Evolutionary conservation across 2,329 filamentous ascomycete genomes (phyloP).

Genomic region (Macrophomina pseudophaseolina): DNA sequence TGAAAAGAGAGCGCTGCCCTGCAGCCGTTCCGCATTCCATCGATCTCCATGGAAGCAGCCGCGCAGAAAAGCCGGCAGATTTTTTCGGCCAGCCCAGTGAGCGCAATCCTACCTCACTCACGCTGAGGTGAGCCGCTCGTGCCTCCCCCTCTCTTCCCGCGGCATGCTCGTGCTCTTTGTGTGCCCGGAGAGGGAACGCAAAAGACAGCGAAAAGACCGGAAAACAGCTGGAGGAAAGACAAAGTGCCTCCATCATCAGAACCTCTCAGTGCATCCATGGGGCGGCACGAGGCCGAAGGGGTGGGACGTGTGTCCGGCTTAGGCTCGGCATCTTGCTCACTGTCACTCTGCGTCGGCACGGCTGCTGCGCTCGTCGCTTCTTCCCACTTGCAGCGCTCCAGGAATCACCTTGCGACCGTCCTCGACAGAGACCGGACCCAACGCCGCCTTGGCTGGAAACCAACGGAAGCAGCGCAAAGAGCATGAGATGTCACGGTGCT

Average conservation of each 20-base stretch:
- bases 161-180: background rate
- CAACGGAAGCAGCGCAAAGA: too few relatives aligned
- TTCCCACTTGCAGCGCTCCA: too few relatives aligned
- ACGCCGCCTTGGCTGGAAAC: too few relatives aligned
- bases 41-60: background rate
- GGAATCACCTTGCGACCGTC: too few relatives aligned
- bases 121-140: background rate
- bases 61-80: background rate
- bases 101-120: background rate
- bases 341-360: background rate
- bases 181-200: too few relatives aligned
- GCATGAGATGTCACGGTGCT: too few relatives aligned
- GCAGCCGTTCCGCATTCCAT: background rate
- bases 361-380: background rate
- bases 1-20: background rate
- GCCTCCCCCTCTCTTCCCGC: background rate
- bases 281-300: background rate
- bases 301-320: background rate
- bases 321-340: background rate
- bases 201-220: background rate
- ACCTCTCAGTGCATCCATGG: background rate
- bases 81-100: background rate
- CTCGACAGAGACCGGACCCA: too few relatives aligned
- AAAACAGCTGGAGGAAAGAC: background rate
- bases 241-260: background rate